Evolutionary conservation across 1,284 basidiomycete genomes (phyloP).

Genomic region (Anthracocystis walkeri): DNA sequence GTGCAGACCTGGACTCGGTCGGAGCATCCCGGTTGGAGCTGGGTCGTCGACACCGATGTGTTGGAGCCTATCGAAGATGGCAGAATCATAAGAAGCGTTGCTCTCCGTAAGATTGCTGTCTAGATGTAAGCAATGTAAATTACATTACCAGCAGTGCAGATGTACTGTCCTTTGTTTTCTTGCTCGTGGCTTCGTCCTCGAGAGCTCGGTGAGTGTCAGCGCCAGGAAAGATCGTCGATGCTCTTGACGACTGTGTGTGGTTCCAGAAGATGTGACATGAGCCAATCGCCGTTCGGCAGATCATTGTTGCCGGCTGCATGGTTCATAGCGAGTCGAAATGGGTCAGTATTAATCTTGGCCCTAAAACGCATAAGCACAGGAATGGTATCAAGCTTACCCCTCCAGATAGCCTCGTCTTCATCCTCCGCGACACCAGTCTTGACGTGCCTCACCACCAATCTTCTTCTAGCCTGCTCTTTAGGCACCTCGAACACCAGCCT

Average conservation of each 20-base stretch:
- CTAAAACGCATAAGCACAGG: too few species aligned
- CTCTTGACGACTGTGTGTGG: constrained; percentile 45
- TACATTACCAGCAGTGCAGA: background rate
- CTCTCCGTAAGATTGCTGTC: constrained; percentile 15
- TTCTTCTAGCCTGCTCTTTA: constrained; percentile 74
- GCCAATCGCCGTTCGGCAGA: constrained; percentile 66
- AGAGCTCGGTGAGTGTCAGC: constrained; percentile 1
- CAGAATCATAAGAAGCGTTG: constrained; percentile 35
- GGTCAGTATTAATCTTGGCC: background rate
- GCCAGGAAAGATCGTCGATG: constrained; percentile 43
- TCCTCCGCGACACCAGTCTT: constrained; percentile 79
- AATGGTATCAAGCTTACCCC: constrained; percentile 74
- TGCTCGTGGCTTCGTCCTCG: background rate
- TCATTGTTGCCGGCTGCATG: constrained; percentile 63
- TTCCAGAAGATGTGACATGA: constrained; percentile 58
- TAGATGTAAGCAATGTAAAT: background rate
- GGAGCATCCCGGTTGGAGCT: constrained; percentile 1
- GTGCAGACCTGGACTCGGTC: constrained; percentile 20
- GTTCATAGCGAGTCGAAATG: background rate
- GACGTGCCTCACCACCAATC: constrained; percentile 82
- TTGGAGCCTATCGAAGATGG: constrained; percentile 47
- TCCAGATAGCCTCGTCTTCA: constrained; percentile 76
- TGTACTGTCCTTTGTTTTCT: background rate
- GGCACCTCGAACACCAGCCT: constrained; percentile 81
- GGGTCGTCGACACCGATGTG: constrained; percentile 20